These are phyloP conservation scores for Rhodomyrtus tomentosa DNA, from an alignment of 345 rosid genomes.

Conservation along the genomic window DNA sequence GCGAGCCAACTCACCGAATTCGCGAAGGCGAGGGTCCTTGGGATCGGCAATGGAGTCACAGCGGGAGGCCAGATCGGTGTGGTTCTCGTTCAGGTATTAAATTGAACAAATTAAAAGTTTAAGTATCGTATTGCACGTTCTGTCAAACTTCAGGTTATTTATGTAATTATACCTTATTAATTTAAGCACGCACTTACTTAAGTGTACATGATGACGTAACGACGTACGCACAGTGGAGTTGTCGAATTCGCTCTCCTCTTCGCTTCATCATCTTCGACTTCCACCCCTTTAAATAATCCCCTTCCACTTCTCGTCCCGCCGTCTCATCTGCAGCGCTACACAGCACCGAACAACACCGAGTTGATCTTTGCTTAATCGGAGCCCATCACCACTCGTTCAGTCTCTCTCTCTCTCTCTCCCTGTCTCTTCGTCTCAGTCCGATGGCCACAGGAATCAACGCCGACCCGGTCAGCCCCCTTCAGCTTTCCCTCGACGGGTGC, in stretches of 20 bases:
- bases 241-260: background rate
- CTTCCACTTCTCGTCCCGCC: background rate
- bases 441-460: background rate
- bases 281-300: background rate
- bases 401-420: background rate
- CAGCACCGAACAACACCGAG: background rate
- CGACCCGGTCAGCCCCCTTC: background rate
- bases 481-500: constrained; percentile 33
- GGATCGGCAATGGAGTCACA: too few relatives aligned
- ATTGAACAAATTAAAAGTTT: too few relatives aligned
- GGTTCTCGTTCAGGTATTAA: too few relatives aligned
- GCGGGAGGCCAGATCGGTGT: too few relatives aligned
- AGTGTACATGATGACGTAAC: too few relatives aligned
- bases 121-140: too few relatives aligned
- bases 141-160: too few relatives aligned
- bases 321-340: background rate
- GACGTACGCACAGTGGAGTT: too few relatives aligned
- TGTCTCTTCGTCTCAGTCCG: background rate
- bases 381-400: background rate
- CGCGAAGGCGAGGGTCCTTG: too few relatives aligned
- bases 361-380: background rate
- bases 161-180: too few relatives aligned
- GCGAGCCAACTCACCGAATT: too few relatives aligned
- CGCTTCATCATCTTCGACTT: background rate
- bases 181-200: too few relatives aligned